These are phyloP conservation scores for Vigna nakashimae DNA, from an alignment of 306 rosid species.

Conservation along the genomic window DNA sequence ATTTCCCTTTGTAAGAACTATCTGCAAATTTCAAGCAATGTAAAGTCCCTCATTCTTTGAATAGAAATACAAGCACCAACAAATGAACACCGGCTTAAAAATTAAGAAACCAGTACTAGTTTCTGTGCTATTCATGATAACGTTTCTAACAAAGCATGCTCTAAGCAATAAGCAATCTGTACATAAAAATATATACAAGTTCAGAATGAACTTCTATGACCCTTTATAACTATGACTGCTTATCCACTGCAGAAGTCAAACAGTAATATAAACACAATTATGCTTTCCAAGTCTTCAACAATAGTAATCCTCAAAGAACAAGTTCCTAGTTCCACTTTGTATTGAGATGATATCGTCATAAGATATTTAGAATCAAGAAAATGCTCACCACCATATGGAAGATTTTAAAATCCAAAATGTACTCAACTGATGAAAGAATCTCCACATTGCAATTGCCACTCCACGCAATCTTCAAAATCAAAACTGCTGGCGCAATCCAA, in stretches of 20 bases:
- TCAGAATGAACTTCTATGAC: conserved; percentile 36
- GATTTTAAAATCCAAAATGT: conserved; percentile 44
- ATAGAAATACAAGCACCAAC: conserved; percentile 19
- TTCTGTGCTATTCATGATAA: conserved; percentile 36
- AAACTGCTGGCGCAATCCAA: conserved; percentile 92
- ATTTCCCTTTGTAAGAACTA: background rate
- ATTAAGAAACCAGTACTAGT: conserved; percentile 35
- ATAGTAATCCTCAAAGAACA: conserved; percentile 43
- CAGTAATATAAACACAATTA: conserved; percentile 50
- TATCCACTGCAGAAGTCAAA: conserved; percentile 55
- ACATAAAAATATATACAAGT: conserved; percentile 51
- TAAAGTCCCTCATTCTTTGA: background rate
- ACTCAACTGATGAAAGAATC: conserved; percentile 66
- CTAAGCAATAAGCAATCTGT: conserved; percentile 43
- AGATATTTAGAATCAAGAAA: conserved; percentile 49
- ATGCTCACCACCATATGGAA: conserved; percentile 49
- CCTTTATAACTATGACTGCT: conserved; percentile 50
- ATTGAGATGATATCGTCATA: conserved; percentile 39
- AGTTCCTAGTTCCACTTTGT: conserved; percentile 54
- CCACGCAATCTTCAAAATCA: conserved; percentile 89
- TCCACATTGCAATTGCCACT: conserved; percentile 90
- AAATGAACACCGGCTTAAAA: conserved; percentile 29
- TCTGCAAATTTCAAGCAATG: conserved; percentile 10
- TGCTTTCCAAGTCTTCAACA: conserved; percentile 40
- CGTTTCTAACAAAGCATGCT: conserved; percentile 41